These are phyloP conservation scores for Aspergillus intermedius DNA, from an alignment of 2,329 filamentous ascomycete species.

Conservation along the genomic window DNA sequence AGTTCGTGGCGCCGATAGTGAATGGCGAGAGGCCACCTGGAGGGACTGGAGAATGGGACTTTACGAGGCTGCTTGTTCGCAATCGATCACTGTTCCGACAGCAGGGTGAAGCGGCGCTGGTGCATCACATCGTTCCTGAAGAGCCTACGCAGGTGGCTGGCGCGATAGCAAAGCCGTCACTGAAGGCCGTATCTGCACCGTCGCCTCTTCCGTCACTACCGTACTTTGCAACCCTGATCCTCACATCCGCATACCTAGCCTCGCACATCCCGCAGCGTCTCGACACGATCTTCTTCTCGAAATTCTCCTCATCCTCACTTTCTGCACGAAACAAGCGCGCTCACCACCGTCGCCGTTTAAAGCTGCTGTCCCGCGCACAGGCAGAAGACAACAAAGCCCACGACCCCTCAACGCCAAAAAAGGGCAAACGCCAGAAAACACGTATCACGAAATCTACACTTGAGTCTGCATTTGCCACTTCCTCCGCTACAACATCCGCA, in stretches of 20 bases:
- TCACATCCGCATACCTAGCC: conserved; percentile 43
- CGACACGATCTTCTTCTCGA: conserved; percentile 46
- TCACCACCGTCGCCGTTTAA: conserved; percentile 37
- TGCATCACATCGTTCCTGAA: conserved; percentile 35
- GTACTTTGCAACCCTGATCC: conserved; percentile 42
- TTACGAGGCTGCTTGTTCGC: conserved; percentile 68
- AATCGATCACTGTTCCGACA: conserved; percentile 41
- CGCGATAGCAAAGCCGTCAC: conserved; percentile 11
- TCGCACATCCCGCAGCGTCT: conserved; percentile 42
- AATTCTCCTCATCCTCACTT: conserved; percentile 39
- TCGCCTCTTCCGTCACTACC: conserved; percentile 35
- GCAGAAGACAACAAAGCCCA: conserved; percentile 27
- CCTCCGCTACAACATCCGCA: conserved; percentile 31
- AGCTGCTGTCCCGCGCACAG: conserved; percentile 34
- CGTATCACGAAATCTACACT: conserved; percentile 38
- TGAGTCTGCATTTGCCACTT: conserved; percentile 33
- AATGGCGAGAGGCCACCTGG: conserved; percentile 53
- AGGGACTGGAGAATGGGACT: conserved; percentile 60
- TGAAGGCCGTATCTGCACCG: conserved; percentile 18
- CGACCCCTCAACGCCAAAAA: conserved; percentile 24
- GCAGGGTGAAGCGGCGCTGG: conserved; percentile 39
- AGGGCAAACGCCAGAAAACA: conserved; percentile 31
- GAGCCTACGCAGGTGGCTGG: conserved; percentile 12
- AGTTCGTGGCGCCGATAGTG: conserved; percentile 72
- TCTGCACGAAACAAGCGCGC: conserved; percentile 40